Conservation (phyloP, 768 basidiomycete genomes). For the Leccinum pellstonianum region DNA sequence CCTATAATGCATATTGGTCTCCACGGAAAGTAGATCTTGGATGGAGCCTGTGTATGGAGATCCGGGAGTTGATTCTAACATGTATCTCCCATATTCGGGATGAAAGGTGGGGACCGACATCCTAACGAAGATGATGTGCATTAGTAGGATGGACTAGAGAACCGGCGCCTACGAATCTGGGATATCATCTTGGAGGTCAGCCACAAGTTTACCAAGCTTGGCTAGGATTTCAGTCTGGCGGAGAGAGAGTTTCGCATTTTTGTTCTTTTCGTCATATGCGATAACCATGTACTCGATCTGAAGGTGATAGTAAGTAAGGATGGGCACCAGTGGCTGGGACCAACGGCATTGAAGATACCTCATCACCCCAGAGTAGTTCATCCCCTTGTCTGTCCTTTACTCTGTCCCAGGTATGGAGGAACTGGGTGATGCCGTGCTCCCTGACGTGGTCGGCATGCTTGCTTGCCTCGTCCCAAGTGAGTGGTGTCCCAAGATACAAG, state of each 20-base stretch:
- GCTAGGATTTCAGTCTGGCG: constrained; percentile 91
- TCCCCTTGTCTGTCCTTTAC: constrained; percentile 90
- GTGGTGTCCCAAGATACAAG: constrained; percentile 87
- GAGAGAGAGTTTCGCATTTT: constrained; percentile 87
- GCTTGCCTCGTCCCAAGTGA: constrained; percentile 88
- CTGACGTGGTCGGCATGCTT: constrained; percentile 87
- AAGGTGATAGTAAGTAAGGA: constrained; percentile 12
- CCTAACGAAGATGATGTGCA: constrained; percentile 35
- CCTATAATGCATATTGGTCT: constrained; percentile 95
- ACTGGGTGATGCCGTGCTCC: constrained; percentile 91
- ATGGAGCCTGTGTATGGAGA: constrained; percentile 90
- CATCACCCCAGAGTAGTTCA: constrained; percentile 96
- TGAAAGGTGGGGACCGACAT: constrained; percentile 87
- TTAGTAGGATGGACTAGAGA: neutral
- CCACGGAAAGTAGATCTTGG: constrained; percentile 83
- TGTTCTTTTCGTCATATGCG: constrained; percentile 71
- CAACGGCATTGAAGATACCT: constrained; percentile 52
- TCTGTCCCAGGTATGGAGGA: constrained; percentile 89
- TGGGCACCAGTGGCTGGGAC: constrained; percentile 1
- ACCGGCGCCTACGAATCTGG: constrained; percentile 53
- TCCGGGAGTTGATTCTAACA: constrained; percentile 98
- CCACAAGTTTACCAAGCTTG: constrained; percentile 67
- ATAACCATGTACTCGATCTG: constrained; percentile 98
- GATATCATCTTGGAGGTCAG: constrained; percentile 52
- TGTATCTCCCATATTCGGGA: constrained; percentile 97